Base-by-base conservation (phyloP, 192 early-diverging fungal species). In the Powellomyces hirtus region DNA sequence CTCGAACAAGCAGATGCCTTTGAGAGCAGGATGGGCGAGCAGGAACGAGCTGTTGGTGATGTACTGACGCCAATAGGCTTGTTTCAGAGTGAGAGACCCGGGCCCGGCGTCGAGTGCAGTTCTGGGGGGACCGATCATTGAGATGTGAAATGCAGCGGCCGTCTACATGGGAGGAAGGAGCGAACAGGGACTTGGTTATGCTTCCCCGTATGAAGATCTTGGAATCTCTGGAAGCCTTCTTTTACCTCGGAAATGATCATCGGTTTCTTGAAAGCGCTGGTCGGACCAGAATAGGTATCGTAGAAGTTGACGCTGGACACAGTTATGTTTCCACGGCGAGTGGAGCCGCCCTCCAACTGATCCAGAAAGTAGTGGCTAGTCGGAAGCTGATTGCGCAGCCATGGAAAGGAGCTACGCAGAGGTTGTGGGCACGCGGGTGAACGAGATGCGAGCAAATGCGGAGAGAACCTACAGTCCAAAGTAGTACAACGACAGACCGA, bases 1-100 rank as follows among this genome's bases (percentile, higher is more conserved):
- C 38, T 79, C 77, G 51, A 77, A 79, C 4, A 78, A 58, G 31
- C 71, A 52, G 35, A 79, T 26, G 46, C 51, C 75, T 68, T 79
- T 79, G 63, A 79, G 49, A 18, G 49, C 29, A 29, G 75, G 74
- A 59, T 55, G 69, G 7, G 33, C 18, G 2, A 22, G 18, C 22
- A 68, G 38, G 36, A 76, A 62, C 7, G 77, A 59, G 2, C 7
- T 27, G 53, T 72, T 66, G 37, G 70, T 72, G 24, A 78, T 24
- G 68, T 50, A 70, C 53, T 70, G 55, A 3, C 66, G 27, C 77
- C 77, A 79, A 35, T 38, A 78, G 0, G 70, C 55, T 53, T 77
- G 74, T 49, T 79, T 74, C 44, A 79, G 52, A 1, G 63, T 58
- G 14, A 79, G 61, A 36, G 73, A 52, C 10, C 74, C 77, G 6